Percentiles rank a stretch among this genome's conserved stretches.
Evolutionary conservation across 306 rosid genomes (phyloP).

Genomic region (Lathyrus oleraceus): DNA sequence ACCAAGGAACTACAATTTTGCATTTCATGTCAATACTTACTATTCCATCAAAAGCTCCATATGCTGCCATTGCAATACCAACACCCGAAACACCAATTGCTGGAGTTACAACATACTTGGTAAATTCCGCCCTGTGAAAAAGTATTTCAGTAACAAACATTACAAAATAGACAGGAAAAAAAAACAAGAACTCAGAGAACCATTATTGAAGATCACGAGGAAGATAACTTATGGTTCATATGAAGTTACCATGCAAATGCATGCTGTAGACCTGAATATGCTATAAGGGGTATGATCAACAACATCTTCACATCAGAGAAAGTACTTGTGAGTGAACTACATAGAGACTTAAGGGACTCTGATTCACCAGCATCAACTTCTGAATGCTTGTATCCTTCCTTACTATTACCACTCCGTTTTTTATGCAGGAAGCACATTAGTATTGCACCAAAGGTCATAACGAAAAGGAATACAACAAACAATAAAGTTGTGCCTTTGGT

Average conservation of each 20-base stretch:
- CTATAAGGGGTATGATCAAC: constrained; percentile 79
- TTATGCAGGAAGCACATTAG: constrained; percentile 77
- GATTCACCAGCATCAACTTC: constrained; percentile 35
- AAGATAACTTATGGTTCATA: too few relatives aligned
- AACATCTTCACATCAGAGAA: constrained; percentile 66
- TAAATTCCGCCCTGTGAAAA: constrained; percentile 74
- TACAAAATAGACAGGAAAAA: background rate
- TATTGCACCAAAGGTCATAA: constrained; percentile 68
- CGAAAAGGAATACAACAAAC: constrained; percentile 72
- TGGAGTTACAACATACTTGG: constrained; percentile 75
- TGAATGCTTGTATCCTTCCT: constrained; percentile 41
- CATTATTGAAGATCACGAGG: too few relatives aligned
- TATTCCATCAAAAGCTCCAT: constrained; percentile 89
- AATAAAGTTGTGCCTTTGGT: constrained; percentile 60
- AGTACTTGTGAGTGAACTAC: constrained; percentile 55
- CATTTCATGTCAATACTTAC: constrained; percentile 52
- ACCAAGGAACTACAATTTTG: constrained; percentile 10
- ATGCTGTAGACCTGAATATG: constrained; percentile 91
- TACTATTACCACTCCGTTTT: constrained; percentile 47
- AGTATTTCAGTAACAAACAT: constrained; percentile 18
- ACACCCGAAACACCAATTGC: constrained; percentile 86
- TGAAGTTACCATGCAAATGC: constrained; percentile 90
- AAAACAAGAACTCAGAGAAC: too few relatives aligned
- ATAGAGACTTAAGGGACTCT: constrained; percentile 54
- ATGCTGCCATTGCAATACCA: constrained; percentile 88